phyloP scores from a whole-genome alignment of 1,139 yeast genomes.

The Nakaseomyces sp. region DNA sequence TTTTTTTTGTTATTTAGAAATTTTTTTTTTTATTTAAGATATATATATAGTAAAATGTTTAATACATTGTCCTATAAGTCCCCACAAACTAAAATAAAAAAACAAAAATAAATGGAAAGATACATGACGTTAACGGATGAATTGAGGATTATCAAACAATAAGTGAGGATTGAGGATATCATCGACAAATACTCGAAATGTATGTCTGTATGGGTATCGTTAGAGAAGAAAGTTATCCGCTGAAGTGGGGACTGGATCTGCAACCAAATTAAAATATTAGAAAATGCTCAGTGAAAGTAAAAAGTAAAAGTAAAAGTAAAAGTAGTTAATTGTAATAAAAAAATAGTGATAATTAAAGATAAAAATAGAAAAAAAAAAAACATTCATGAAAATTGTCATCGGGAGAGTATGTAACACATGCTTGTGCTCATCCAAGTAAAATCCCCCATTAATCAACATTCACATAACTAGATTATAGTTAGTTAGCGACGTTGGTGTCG shows the following conservation, averaged over 20 bases:
- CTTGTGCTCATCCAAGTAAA: background rate
- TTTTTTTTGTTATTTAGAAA: background rate
- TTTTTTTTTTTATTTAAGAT: background rate
- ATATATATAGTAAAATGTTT: background rate
- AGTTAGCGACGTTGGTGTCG: background rate
- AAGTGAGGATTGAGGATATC: background rate
- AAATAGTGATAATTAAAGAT: too few species aligned
- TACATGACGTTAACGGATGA: background rate
- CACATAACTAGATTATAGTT: too few species aligned
- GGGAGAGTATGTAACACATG: background rate
- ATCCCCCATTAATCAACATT: too few species aligned
- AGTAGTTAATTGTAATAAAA: too few species aligned
- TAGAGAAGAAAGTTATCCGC: background rate
- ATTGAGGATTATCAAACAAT: background rate
- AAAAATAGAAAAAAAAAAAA: too few species aligned
- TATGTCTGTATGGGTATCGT: background rate
- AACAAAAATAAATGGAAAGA: background rate
- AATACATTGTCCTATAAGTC: background rate
- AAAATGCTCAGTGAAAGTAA: constrained; percentile 2
- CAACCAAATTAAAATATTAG: background rate
- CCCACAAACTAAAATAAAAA: background rate
- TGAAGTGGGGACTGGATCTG: background rate
- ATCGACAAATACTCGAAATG: background rate
- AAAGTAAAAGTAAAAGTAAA: background rate
- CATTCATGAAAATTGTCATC: background rate